Percentiles rank a stretch among this genome's conserved stretches.
phyloP scores from a whole-genome alignment of 2,329 filamentous ascomycete genomes.

The Trichoderma sp. region DNA sequence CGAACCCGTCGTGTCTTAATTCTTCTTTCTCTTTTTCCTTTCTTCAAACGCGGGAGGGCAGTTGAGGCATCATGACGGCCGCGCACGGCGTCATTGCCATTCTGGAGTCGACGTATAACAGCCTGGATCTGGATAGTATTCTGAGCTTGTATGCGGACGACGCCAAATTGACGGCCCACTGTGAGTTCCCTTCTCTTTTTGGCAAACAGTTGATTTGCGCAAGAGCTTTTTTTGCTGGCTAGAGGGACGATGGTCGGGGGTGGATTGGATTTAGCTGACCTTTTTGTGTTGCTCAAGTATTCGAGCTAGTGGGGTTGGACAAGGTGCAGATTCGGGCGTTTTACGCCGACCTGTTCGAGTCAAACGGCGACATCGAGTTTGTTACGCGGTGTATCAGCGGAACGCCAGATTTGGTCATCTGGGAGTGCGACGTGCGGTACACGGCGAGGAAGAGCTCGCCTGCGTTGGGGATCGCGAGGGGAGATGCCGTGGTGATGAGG shows the following conservation, averaged over 20 bases:
- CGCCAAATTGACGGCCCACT: constrained; percentile 8
- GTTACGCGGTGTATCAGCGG: neutral
- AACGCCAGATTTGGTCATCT: neutral
- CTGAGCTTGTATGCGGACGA: constrained; percentile 13
- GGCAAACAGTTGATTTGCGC: neutral
- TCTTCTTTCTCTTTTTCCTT: neutral
- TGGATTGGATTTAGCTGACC: neutral
- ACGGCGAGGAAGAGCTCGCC: neutral
- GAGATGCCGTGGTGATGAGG: constrained; percentile 4
- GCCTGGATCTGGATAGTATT: constrained; percentile 8
- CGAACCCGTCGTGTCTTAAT: neutral
- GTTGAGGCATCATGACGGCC: constrained; percentile 4
- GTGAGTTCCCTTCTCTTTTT: neutral
- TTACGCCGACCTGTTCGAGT: constrained; percentile 8
- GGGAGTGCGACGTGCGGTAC: constrained; percentile 11
- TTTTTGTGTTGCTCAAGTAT: neutral
- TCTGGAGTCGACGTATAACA: constrained; percentile 15
- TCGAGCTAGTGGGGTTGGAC: neutral
- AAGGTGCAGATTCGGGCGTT: neutral
- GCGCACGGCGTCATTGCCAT: constrained; percentile 7
- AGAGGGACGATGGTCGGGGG: neutral
- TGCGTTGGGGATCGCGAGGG: neutral
- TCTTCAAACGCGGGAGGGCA: neutral
- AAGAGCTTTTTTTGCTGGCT: neutral
- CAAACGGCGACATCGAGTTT: neutral